A percentile compares a stretch with the other conserved stretches of the same genome.
Conservation (phyloP, 306 rosid genomes). For the Dicorynia guianensis region DNA sequence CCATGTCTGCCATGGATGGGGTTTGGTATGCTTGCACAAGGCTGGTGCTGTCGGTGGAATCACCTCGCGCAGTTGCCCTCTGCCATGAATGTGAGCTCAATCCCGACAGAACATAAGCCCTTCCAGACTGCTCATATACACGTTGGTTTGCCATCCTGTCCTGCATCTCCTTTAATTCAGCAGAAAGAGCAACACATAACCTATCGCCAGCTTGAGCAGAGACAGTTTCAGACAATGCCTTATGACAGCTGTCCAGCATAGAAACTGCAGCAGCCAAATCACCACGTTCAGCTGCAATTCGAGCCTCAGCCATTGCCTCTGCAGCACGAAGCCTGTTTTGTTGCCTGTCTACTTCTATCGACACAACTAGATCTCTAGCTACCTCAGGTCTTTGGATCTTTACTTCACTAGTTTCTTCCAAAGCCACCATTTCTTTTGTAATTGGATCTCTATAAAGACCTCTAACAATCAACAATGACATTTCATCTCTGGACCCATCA, state of each 20-base stretch:
- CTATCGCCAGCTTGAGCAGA: slow-evolving; percentile 73
- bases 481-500: slow-evolving; percentile 59
- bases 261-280: slow-evolving; percentile 85
- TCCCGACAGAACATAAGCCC: slow-evolving; percentile 95
- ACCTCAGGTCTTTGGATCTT: slow-evolving; percentile 71
- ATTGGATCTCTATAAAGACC: slow-evolving; percentile 73
- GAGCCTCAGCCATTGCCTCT: slow-evolving; percentile 85
- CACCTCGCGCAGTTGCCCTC: slow-evolving; percentile 94
- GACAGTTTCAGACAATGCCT: slow-evolving; percentile 69
- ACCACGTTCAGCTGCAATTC: slow-evolving; percentile 77
- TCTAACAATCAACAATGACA: slow-evolving; percentile 68
- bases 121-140: slow-evolving; percentile 88
- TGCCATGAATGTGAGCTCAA: slow-evolving; percentile 97
- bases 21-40: slow-evolving; percentile 87
- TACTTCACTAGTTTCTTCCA: slow-evolving; percentile 65
- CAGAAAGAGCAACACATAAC: slow-evolving; percentile 68
- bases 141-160: slow-evolving; percentile 89
- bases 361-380: slow-evolving; percentile 56
- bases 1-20: slow-evolving; percentile 94
- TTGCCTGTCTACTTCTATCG: slow-evolving; percentile 94
- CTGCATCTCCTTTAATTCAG: slow-evolving; percentile 91
- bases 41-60: slow-evolving; percentile 81
- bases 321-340: slow-evolving; percentile 80
- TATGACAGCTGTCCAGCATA: slow-evolving; percentile 66
- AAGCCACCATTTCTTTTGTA: slow-evolving; percentile 69